These are phyloP conservation scores for Luffa aegyptiaca DNA, from an alignment of 306 rosid species.

Conservation along the genomic window DNA sequence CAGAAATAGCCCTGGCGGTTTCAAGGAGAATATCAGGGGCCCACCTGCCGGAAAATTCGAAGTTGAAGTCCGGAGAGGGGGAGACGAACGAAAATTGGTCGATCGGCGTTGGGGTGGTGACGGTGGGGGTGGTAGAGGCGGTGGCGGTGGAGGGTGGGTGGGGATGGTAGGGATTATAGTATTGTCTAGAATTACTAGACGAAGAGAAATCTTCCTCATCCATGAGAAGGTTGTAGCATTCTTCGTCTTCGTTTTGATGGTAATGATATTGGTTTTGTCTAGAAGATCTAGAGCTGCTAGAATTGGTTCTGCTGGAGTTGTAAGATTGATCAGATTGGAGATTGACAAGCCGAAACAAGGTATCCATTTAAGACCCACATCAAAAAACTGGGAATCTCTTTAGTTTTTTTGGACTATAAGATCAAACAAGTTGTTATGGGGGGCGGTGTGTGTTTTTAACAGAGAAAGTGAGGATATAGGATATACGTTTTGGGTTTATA, in stretches of 20 bases:
- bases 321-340: constrained; percentile 41
- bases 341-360: constrained; percentile 79
- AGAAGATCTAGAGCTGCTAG: constrained; percentile 75
- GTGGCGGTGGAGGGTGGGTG: constrained; percentile 15
- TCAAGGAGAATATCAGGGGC: constrained; percentile 57
- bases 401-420: neutral
- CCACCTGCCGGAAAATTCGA: constrained; percentile 73
- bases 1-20: constrained; percentile 66
- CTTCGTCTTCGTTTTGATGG: constrained; percentile 47
- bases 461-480: neutral
- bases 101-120: constrained; percentile 20
- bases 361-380: constrained; percentile 66
- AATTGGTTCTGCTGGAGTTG: constrained; percentile 61
- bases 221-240: constrained; percentile 98
- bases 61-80: constrained; percentile 27
- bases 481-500: too few relatives aligned
- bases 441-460: neutral
- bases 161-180: constrained; percentile 32
- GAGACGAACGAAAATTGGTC: constrained; percentile 30
- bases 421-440: neutral
- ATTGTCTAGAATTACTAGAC: constrained; percentile 69
- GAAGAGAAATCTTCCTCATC: constrained; percentile 98
- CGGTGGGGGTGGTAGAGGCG: neutral
- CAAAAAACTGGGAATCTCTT: constrained; percentile 4
- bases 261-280: constrained; percentile 19